phyloP scores from a whole-genome alignment of 306 rosid species.

The Astragalus membranaceus region DNA sequence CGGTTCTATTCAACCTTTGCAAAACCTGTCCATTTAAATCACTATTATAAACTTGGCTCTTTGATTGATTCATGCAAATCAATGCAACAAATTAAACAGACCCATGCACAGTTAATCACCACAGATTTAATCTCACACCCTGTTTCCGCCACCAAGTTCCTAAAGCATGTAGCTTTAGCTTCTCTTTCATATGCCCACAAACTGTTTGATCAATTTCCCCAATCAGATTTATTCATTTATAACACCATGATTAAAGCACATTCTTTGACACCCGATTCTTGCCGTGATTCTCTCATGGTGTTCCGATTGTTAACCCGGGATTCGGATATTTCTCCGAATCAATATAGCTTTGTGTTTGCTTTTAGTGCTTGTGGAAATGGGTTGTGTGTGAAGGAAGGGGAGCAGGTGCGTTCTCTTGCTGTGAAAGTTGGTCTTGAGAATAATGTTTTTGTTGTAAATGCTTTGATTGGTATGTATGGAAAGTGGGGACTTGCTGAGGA shows the following conservation, averaged over 20 bases:
- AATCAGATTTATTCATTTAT: slow-evolving; percentile 47
- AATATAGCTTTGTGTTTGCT: slow-evolving; percentile 48
- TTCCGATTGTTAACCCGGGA: slow-evolving; percentile 28
- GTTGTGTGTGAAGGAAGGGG: slow-evolving; percentile 37
- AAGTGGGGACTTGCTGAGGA: slow-evolving; percentile 42
- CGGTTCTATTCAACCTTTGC: slow-evolving; percentile 28
- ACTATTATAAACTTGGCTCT: slow-evolving; percentile 9
- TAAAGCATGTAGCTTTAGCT: slow-evolving; percentile 21
- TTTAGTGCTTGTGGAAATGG: slow-evolving; percentile 55
- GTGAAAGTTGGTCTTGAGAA: slow-evolving; percentile 45
- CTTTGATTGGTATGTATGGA: slow-evolving; percentile 52
- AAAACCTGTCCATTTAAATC: slow-evolving; percentile 15
- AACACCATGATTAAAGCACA: slow-evolving; percentile 53
- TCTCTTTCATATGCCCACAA: slow-evolving; percentile 42
- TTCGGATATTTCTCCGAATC: slow-evolving; percentile 27
- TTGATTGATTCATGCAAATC: slow-evolving; percentile 46
- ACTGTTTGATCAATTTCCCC: slow-evolving; percentile 50
- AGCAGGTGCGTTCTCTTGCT: slow-evolving; percentile 46
- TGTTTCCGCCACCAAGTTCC: slow-evolving; percentile 36
- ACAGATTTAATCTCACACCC: slow-evolving; percentile 32
- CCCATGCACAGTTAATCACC: slow-evolving; percentile 46
- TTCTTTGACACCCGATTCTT: slow-evolving; percentile 34
- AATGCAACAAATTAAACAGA: slow-evolving; percentile 39
- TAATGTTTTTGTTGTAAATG: slow-evolving; percentile 56
- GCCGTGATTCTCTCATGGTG: slow-evolving; percentile 20